Evolutionary conservation across 176 grass and related monocot species (phyloP).

Genomic region (Cenchrus fungigraminus): DNA sequence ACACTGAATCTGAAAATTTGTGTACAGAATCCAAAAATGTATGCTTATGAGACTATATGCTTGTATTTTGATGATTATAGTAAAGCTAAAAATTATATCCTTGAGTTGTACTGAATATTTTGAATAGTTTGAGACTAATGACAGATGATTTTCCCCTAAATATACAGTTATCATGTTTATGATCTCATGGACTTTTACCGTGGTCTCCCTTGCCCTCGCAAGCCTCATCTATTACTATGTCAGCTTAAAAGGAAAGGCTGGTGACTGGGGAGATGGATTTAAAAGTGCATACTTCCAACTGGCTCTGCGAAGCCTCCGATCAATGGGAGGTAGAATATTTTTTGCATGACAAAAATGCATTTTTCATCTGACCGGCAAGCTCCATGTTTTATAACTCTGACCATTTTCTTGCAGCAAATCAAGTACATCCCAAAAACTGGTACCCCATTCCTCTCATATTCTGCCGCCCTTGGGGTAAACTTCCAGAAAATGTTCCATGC

Average conservation of each 20-base stretch:
- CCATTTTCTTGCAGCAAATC: conserved; percentile 63
- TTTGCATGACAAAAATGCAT: conserved; percentile 19
- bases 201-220: conserved; percentile 89
- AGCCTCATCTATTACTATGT: conserved; percentile 99
- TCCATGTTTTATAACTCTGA: conserved; percentile 16
- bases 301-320: conserved; percentile 81
- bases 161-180: conserved; percentile 95
- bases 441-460: conserved; percentile 98
- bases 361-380: not conserved
- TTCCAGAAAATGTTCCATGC: conserved; percentile 89
- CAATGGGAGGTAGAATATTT: conserved; percentile 75
- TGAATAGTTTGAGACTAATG: conserved; percentile 23
- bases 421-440: conserved; percentile 98
- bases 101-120: not conserved
- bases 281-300: conserved; percentile 98
- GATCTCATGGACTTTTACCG: conserved; percentile 93
- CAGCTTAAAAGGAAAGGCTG: conserved; percentile 93
- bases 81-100: not conserved
- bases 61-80: not conserved
- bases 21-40: conserved; percentile 1
- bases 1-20: not conserved
- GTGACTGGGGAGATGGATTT: conserved; percentile 97
- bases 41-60: not conserved
- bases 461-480: conserved; percentile 92
- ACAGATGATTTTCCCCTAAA: not conserved